A percentile compares a stretch with the other conserved stretches of the same genome.
These are phyloP conservation scores for Glutinoglossum americanum DNA, from an alignment of 495 filamentous ascomycete species.

Conservation along the genomic window DNA sequence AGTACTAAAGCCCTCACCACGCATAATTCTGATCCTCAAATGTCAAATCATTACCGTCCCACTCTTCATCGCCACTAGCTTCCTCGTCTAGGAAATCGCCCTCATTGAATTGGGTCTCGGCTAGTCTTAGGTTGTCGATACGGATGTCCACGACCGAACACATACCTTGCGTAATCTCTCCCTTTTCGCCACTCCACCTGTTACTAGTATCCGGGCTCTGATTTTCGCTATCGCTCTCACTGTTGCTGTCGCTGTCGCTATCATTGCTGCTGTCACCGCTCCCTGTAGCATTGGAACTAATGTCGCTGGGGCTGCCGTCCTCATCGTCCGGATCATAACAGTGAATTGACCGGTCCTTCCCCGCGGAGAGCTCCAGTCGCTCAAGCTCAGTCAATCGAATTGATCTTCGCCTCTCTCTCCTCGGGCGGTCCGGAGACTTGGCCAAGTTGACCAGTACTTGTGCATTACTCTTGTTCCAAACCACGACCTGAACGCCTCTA, in stretches of 20 bases:
- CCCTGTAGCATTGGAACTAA: neutral
- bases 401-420: neutral
- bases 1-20: conserved; percentile 12
- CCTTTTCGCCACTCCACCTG: neutral
- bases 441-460: neutral
- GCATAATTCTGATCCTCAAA: conserved; percentile 18
- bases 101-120: conserved; percentile 50
- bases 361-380: neutral
- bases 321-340: conserved; percentile 1
- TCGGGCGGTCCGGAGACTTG: too few relatives aligned
- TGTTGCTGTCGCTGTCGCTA: conserved; percentile 1
- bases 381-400: neutral
- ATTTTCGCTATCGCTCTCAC: neutral
- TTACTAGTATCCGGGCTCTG: neutral
- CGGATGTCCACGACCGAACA: conserved; percentile 60
- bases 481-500: neutral
- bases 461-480: neutral
- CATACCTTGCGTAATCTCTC: conserved; percentile 35
- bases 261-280: neutral
- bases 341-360: neutral
- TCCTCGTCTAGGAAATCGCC: conserved; percentile 61
- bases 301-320: neutral
- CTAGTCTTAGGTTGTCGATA: conserved; percentile 65
- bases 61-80: conserved; percentile 54
- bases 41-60: conserved; percentile 35